Base-by-base conservation (phyloP, 2,329 filamentous ascomycete species). In the Phoma sp. region DNA sequence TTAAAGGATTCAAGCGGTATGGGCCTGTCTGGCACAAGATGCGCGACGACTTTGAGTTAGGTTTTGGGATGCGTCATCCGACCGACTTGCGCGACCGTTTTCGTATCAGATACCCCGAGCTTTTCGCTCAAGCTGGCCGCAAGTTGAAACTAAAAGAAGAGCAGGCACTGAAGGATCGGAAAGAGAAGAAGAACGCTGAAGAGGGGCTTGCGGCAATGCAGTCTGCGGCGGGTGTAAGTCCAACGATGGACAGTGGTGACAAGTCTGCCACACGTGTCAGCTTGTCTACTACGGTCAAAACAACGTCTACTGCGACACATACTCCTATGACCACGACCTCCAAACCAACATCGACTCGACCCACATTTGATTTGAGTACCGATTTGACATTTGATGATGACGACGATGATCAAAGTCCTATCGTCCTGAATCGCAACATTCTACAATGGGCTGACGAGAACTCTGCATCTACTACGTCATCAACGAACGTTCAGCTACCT, bases 31-130 rank as follows among this genome's bases (percentile, higher is more conserved):
- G 86, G 86, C 83, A 82, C 9, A 68, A 77, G 6, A 88, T 88
- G 47, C 78, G 80, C 55, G 78, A 83, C 52, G 84, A 87, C 55
- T 71, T 73, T 11, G 75, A 79, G 5, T 69, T 87, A 3, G 77
- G 79, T 10, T 77, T 87, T 39, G 65, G 69, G 8, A 75, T 80
- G 59, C 78, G 85, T 37, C 79, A 80, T 39, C 62, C 72, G 1
- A 86, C 83, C 2, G 85, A 88, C 62, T 66, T 88, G 11, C 78
- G 86, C 29, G 86, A 88, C 66, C 81, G 85, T 4, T 85, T 88
- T 59, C 78, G 85, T 13, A 85, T 83, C 7, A 79, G 80, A 29
- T 87, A 82, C 60, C 83, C 85, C 0, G 78, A 85, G 27, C 76
- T 80, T 14, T 88, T 86, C 64, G 78, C 77, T 10, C 72, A 76